These are phyloP conservation scores for Phlebiopsis gigantea DNA, from an alignment of 768 basidiomycete genomes.

Conservation along the genomic window DNA sequence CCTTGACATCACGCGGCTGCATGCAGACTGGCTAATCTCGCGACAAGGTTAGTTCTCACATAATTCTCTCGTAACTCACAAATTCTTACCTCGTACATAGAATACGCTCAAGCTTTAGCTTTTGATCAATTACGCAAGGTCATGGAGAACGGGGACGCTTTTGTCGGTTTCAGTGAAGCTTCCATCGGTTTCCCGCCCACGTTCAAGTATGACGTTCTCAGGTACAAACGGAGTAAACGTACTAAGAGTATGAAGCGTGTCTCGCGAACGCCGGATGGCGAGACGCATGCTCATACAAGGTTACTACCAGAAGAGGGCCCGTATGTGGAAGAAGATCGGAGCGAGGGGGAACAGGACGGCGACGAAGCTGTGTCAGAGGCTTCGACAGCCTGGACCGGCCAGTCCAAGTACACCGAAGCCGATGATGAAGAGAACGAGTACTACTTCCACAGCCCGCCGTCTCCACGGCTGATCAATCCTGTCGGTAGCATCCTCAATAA, in stretches of 20 bases:
- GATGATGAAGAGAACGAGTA: slow-evolving; percentile 33
- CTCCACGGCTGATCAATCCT: slow-evolving; percentile 14
- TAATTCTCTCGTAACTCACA: neutral
- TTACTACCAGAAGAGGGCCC: slow-evolving; percentile 23
- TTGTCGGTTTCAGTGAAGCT: slow-evolving; percentile 77
- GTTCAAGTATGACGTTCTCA: slow-evolving; percentile 86
- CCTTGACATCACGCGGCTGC: slow-evolving; percentile 80
- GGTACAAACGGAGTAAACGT: slow-evolving; percentile 46
- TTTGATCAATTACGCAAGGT: slow-evolving; percentile 84
- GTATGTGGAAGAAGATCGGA: slow-evolving; percentile 24
- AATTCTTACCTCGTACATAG: slow-evolving; percentile 40
- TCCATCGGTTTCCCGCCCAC: slow-evolving; percentile 86
- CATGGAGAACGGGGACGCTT: slow-evolving; percentile 66
- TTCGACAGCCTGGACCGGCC: slow-evolving; percentile 45
- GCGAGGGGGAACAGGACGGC: slow-evolving; percentile 36
- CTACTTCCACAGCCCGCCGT: slow-evolving; percentile 23
- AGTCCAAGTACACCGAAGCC: slow-evolving; percentile 22
- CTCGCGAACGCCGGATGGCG: slow-evolving; percentile 1
- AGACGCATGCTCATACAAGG: slow-evolving; percentile 20
- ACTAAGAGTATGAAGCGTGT: slow-evolving; percentile 30
- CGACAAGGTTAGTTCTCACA: slow-evolving; percentile 56
- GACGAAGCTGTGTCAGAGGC: slow-evolving; percentile 47
- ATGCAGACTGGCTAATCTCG: slow-evolving; percentile 92
- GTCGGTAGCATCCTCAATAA: slow-evolving; percentile 24
- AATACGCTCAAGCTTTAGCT: slow-evolving; percentile 78